These are phyloP conservation scores for Ensete ventricosum DNA, from an alignment of 176 grass and related monocot genomes.

Conservation along the genomic window DNA sequence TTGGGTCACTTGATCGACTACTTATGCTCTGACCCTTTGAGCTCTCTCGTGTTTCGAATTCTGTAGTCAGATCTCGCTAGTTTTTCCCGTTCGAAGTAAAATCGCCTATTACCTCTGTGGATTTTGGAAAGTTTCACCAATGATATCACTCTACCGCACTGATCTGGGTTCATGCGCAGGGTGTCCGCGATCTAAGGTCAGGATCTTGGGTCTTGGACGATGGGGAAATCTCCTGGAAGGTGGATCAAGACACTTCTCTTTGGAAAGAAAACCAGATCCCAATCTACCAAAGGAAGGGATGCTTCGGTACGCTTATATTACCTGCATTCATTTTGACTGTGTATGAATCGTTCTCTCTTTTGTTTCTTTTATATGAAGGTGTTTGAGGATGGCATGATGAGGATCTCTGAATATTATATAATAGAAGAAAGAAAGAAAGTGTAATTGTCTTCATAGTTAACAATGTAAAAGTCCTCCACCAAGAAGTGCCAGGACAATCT, in stretches of 20 bases:
- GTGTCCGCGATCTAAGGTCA: neutral
- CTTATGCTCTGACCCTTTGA: neutral
- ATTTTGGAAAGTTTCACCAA: neutral
- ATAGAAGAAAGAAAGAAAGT: too few relatives aligned
- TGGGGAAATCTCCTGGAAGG: conserved; percentile 25
- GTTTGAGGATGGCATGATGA: too few relatives aligned
- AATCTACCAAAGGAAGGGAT: conserved; percentile 16
- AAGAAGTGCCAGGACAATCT: too few relatives aligned
- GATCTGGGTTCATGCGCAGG: conserved; percentile 2
- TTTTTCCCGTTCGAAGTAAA: neutral
- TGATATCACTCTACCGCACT: neutral
- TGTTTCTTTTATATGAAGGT: too few relatives aligned
- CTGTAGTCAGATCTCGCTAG: neutral
- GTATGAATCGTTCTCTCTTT: too few relatives aligned
- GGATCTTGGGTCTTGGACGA: neutral
- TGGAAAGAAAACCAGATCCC: conserved; percentile 25
- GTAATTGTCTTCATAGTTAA: too few relatives aligned
- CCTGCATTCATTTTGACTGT: too few relatives aligned
- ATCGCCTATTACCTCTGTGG: too few relatives aligned
- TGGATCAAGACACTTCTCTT: conserved; percentile 25
- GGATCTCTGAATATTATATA: too few relatives aligned
- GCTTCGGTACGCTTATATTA: neutral
- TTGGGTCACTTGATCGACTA: neutral
- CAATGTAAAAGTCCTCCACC: too few relatives aligned
- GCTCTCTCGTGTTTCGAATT: neutral